Evolutionary conservation across 2,329 filamentous ascomycete species (phyloP).

Genomic region (Xylaria polymorpha): DNA sequence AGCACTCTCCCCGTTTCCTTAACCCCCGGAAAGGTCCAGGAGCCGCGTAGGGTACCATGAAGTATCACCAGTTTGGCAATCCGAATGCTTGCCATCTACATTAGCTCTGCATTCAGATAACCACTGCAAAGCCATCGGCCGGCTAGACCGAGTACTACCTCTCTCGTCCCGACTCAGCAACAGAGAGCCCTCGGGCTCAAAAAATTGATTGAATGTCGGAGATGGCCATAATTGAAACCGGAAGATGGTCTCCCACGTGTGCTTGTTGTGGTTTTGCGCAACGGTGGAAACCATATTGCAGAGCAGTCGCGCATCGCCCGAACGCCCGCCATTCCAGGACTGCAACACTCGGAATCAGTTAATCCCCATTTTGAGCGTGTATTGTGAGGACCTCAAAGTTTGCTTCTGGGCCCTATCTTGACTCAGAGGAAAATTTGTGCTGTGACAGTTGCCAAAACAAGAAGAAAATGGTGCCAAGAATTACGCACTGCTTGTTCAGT

Average conservation of each 20-base stretch:
- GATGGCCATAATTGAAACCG: constrained; percentile 15
- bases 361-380: too few relatives aligned
- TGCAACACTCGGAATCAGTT: too few relatives aligned
- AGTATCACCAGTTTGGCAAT: not conserved
- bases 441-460: too few relatives aligned
- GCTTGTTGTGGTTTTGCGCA: constrained; percentile 13
- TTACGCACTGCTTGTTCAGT: constrained; percentile 1
- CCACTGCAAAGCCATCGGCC: constrained; percentile 16
- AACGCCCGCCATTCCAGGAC: constrained; percentile 9
- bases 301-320: constrained; percentile 12
- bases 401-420: too few relatives aligned
- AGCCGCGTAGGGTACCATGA: constrained; percentile 20
- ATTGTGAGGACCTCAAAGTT: too few relatives aligned
- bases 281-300: constrained; percentile 19
- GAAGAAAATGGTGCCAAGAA: too few relatives aligned
- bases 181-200: not conserved
- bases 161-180: not conserved
- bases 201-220: constrained; percentile 1
- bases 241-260: constrained; percentile 19
- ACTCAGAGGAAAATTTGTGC: too few relatives aligned
- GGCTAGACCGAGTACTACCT: constrained; percentile 15
- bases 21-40: constrained; percentile 6
- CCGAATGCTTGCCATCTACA: constrained; percentile 11
- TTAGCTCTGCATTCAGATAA: constrained; percentile 18
- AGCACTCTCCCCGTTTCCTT: constrained; percentile 6